Evolutionary conservation across 768 basidiomycete genomes (phyloP).

Genomic region (Tylopilus intermedius): DNA sequence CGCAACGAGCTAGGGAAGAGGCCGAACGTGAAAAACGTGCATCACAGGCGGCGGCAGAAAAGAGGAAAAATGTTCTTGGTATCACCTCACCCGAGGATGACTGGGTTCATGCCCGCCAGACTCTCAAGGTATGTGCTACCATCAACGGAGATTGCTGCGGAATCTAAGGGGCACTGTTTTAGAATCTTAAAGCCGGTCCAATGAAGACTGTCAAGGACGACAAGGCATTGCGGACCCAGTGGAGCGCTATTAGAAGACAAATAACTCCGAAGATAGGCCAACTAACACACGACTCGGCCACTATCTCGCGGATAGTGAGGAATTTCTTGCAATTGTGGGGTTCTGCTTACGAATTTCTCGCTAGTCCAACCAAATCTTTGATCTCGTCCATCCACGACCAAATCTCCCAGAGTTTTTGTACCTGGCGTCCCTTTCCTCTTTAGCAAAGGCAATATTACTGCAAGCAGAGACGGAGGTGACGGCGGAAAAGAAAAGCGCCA

Average conservation of each 20-base stretch:
- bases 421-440: conserved; percentile 75
- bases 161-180: conserved; percentile 15
- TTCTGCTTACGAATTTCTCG: conserved; percentile 10
- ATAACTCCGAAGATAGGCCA: conserved; percentile 88
- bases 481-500: conserved; percentile 80
- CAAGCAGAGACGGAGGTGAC: conserved; percentile 94
- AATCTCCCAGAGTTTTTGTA: conserved; percentile 45
- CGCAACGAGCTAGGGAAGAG: conserved; percentile 31
- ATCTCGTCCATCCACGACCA: conserved; percentile 34
- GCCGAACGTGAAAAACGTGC: conserved; percentile 33
- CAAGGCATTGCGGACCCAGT: conserved; percentile 50
- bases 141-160: conserved; percentile 18
- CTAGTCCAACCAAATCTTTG: conserved; percentile 40
- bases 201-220: conserved; percentile 62
- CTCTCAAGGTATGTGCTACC: conserved; percentile 44
- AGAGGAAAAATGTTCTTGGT: conserved; percentile 42
- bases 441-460: conserved; percentile 80
- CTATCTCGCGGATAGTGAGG: conserved; percentile 64
- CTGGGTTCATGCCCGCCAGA: conserved; percentile 54
- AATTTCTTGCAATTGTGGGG: conserved; percentile 4
- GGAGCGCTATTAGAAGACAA: conserved; percentile 65
- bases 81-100: conserved; percentile 57
- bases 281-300: conserved; percentile 62
- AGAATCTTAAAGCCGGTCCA: conserved; percentile 62
- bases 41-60: conserved; percentile 34